Conservation (phyloP, 1,284 basidiomycete species). For the Papiliotrema terrestris region DNA sequence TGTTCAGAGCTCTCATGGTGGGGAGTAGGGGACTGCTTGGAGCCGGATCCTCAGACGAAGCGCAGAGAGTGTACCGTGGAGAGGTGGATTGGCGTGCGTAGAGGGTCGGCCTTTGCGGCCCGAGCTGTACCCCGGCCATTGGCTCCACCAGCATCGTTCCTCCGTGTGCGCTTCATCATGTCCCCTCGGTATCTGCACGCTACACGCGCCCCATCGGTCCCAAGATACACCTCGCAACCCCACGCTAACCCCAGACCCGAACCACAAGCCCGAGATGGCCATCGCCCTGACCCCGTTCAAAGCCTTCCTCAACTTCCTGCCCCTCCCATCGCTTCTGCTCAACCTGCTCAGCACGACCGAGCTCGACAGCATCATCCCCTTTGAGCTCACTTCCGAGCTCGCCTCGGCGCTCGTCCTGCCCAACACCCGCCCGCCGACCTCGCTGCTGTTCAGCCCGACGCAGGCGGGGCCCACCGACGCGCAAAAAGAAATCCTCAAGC, state of each 20-base stretch:
- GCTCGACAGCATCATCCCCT: slow-evolving; percentile 67
- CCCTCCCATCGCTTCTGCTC: slow-evolving; percentile 63
- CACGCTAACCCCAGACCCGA: slow-evolving; percentile 22
- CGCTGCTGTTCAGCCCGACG: slow-evolving; percentile 27
- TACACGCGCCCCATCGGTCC: too few species aligned
- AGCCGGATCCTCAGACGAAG: too few species aligned
- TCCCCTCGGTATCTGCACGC: too few species aligned
- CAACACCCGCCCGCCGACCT: slow-evolving; percentile 19
- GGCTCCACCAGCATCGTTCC: too few species aligned
- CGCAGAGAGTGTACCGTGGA: not conserved
- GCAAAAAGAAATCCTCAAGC: slow-evolving; percentile 63
- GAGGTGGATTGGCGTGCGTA: not conserved
- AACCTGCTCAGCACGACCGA: slow-evolving; percentile 69
- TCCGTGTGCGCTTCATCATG: too few species aligned
- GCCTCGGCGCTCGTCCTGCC: slow-evolving; percentile 57
- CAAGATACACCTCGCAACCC: too few species aligned
- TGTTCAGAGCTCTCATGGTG: too few species aligned
- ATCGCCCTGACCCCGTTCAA: slow-evolving; percentile 87
- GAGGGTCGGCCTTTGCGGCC: too few species aligned
- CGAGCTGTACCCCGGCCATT: too few species aligned
- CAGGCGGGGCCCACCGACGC: slow-evolving; percentile 41
- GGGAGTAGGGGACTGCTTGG: too few species aligned
- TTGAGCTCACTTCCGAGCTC: slow-evolving; percentile 48
- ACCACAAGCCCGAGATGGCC: slow-evolving; percentile 84
- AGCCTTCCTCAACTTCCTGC: slow-evolving; percentile 58